Percentiles rank a stretch among this genome's conserved stretches.
Evolutionary conservation across 2,329 filamentous ascomycete species (phyloP).

Genomic region (Colletotrichum tanaceti): DNA sequence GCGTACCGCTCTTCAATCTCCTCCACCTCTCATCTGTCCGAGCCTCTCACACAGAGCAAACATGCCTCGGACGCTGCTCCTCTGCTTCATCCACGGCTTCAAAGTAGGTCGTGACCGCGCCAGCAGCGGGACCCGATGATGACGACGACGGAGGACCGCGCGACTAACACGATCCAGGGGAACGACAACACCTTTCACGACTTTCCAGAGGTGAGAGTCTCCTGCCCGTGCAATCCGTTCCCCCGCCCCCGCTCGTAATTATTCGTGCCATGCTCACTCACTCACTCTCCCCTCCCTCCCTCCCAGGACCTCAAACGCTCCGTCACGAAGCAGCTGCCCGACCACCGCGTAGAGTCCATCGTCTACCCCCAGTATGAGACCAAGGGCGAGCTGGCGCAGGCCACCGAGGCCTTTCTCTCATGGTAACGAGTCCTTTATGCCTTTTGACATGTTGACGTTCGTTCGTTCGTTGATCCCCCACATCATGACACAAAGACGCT

Average conservation of each 20-base stretch:
- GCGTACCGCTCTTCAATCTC: constrained; percentile 1
- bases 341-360: constrained; percentile 69
- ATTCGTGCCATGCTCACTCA: not conserved
- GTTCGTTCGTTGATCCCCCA: no score
- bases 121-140: not conserved
- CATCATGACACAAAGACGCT: not conserved
- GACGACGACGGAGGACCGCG: no score
- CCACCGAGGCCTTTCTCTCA: constrained; percentile 58
- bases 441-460: not conserved
- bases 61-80: constrained; percentile 68
- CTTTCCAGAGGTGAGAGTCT: constrained; percentile 68
- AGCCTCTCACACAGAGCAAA: not conserved
- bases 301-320: constrained; percentile 67
- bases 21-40: not conserved
- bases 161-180: constrained; percentile 57
- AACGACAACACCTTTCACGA: constrained; percentile 75
- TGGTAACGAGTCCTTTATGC: constrained; percentile 57
- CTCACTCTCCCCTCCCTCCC: no score
- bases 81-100: constrained; percentile 83
- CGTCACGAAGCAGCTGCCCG: constrained; percentile 68
- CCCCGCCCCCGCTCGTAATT: not conserved
- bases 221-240: no score
- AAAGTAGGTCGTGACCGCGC: constrained; percentile 59
- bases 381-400: constrained; percentile 70
- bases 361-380: constrained; percentile 81